A percentile compares a stretch with the other conserved stretches of the same genome.
Conservation (phyloP, 331 rosid species). For the Erythrophleum ivorense region DNA sequence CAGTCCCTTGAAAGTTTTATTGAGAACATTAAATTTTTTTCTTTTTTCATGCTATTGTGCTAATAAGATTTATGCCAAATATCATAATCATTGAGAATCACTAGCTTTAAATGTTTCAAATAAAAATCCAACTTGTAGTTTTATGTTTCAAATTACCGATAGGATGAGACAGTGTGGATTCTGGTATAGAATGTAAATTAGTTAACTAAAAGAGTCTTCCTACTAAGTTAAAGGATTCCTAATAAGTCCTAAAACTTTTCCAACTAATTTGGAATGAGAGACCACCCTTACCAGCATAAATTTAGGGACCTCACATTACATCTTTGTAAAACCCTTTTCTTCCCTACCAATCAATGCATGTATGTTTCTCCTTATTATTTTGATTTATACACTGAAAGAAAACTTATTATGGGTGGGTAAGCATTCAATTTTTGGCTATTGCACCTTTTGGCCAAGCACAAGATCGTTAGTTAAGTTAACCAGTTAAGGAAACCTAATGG, state of each 20-base stretch:
- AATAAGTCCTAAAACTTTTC: background rate
- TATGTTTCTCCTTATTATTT: too few species aligned
- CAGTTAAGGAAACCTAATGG: background rate
- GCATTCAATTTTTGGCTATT: too few species aligned
- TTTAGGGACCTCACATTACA: background rate
- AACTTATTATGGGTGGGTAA: too few species aligned
- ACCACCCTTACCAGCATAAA: background rate
- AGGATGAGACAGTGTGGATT: background rate
- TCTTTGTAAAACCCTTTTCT: too few species aligned
- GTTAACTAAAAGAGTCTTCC: background rate
- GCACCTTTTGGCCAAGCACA: too few species aligned
- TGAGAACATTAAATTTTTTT: too few species aligned
- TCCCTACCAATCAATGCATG: background rate
- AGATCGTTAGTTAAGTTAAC: background rate
- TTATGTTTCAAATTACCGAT: background rate
- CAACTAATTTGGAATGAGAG: slow-evolving; percentile 24
- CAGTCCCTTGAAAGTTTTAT: background rate
- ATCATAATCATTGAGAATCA: slow-evolving; percentile 4
- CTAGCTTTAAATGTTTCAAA: background rate
- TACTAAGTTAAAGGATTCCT: background rate
- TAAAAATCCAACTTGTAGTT: background rate
- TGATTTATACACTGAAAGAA: too few species aligned
- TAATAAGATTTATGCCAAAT: background rate
- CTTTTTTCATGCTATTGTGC: background rate
- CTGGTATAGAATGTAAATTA: background rate